Conservation (phyloP, 1,284 basidiomycete genomes). For the Hortiboletus rubellus region DNA sequence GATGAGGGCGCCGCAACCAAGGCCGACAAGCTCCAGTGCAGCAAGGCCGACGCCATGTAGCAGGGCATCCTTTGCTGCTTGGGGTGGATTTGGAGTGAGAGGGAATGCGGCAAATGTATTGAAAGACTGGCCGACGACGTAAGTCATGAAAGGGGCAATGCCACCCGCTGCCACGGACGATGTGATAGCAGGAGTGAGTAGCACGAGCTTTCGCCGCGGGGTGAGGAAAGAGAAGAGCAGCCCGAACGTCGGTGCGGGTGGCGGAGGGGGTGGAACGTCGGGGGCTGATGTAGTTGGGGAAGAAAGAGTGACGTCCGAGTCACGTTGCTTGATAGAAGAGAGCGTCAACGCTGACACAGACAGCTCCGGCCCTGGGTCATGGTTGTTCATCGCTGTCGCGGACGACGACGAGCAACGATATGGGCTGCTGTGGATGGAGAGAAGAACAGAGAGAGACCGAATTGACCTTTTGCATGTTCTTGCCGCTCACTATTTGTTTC, state of each 20-base stretch:
- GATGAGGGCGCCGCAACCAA: conserved; percentile 69
- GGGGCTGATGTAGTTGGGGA: conserved; percentile 17
- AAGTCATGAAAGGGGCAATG: conserved; percentile 92
- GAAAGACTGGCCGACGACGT: conserved; percentile 85
- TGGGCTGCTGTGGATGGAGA: conserved; percentile 5
- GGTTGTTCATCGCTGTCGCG: conserved; percentile 35
- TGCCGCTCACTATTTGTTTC: conserved; percentile 27
- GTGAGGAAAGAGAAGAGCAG: conserved; percentile 58
- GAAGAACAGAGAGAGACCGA: conserved; percentile 1
- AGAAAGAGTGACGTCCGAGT: conserved; percentile 1
- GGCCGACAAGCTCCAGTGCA: conserved; percentile 68
- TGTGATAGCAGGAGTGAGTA: conserved; percentile 73
- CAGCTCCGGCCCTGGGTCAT: conserved; percentile 21
- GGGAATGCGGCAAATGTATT: conserved; percentile 70
- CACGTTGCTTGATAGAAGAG: conserved; percentile 22
- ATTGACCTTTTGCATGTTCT: neutral
- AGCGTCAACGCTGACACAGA: conserved; percentile 22
- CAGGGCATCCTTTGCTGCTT: conserved; percentile 53
- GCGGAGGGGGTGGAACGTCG: conserved; percentile 6
- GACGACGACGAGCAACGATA: conserved; percentile 30
- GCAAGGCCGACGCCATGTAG: conserved; percentile 59
- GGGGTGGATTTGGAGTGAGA: conserved; percentile 45
- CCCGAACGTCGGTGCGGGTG: conserved; percentile 45
- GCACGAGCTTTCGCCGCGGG: conserved; percentile 45
- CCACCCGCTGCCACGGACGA: conserved; percentile 72